phyloP scores from a whole-genome alignment of 1,284 basidiomycete species.

The Malassezia sp. region DNA sequence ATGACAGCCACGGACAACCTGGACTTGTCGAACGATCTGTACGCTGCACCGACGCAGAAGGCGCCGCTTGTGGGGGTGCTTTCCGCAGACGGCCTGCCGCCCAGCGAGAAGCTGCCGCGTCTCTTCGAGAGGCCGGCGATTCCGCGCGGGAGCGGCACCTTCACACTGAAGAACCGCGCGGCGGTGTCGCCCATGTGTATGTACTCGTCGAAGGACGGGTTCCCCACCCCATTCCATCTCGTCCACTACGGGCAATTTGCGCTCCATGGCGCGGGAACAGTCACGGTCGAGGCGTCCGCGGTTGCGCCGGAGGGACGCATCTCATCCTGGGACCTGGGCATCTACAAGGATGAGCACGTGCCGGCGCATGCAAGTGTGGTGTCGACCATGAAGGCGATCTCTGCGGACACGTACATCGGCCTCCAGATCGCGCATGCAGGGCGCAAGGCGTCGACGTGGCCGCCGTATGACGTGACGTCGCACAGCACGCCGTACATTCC shows the following conservation, averaged over 20 bases:
- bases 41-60: background rate
- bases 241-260: constrained; percentile 41
- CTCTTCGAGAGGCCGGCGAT: constrained; percentile 27
- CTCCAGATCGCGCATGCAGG: constrained; percentile 73
- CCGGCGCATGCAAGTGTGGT: constrained; percentile 59
- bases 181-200: constrained; percentile 40
- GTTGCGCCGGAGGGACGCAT: constrained; percentile 68
- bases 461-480: constrained; percentile 48
- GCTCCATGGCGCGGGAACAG: constrained; percentile 37
- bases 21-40: no score
- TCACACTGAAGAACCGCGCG: constrained; percentile 36
- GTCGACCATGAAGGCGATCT: constrained; percentile 57
- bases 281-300: constrained; percentile 37
- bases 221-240: constrained; percentile 37
- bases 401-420: constrained; percentile 58
- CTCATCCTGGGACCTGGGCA: constrained; percentile 57
- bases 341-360: constrained; percentile 67
- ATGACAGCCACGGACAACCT: no score
- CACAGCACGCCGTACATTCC: constrained; percentile 21
- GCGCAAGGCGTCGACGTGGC: constrained; percentile 55
- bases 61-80: constrained; percentile 20
- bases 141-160: constrained; percentile 12
- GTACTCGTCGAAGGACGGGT: constrained; percentile 35
- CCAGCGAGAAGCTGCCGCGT: constrained; percentile 24
- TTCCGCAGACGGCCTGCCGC: constrained; percentile 24